Evolutionary conservation across 768 basidiomycete genomes (phyloP).

Genomic region (Kwoniella pini): DNA sequence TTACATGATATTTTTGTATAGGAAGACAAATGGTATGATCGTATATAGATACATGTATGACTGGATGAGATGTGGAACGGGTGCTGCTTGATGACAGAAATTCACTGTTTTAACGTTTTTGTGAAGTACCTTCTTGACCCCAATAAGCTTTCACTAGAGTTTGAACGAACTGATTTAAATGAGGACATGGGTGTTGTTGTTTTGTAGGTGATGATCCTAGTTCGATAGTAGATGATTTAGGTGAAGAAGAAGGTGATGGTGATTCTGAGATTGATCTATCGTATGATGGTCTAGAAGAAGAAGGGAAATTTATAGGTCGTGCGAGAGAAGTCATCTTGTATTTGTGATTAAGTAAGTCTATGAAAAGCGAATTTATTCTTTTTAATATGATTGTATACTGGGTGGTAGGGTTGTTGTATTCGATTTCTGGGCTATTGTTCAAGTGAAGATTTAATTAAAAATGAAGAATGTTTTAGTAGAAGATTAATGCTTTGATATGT

Average conservation of each 20-base stretch:
- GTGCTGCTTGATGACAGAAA: no score
- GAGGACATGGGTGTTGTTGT: conserved; percentile 40
- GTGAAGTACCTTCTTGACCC: neutral
- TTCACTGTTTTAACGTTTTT: neutral
- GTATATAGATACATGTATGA: no score
- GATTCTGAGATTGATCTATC: neutral
- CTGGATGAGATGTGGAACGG: no score
- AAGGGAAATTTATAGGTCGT: conserved; percentile 9
- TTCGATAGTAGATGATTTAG: conserved; percentile 6
- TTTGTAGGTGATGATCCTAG: neutral
- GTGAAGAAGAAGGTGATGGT: conserved; percentile 5
- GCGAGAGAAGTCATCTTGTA: conserved; percentile 15
- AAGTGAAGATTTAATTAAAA: no score
- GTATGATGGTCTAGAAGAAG: conserved; percentile 17
- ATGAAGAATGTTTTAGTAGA: no score
- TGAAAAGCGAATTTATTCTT: no score
- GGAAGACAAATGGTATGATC: no score
- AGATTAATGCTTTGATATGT: no score
- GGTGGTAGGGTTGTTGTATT: no score
- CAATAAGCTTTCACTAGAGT: conserved; percentile 23
- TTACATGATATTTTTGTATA: neutral
- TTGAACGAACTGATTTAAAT: conserved; percentile 33
- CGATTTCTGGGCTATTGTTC: no score
- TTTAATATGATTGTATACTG: no score
- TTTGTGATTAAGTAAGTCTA: no score